These are phyloP conservation scores for Pseudotulostoma volvatum DNA, from an alignment of 495 filamentous ascomycete species.

Conservation along the genomic window DNA sequence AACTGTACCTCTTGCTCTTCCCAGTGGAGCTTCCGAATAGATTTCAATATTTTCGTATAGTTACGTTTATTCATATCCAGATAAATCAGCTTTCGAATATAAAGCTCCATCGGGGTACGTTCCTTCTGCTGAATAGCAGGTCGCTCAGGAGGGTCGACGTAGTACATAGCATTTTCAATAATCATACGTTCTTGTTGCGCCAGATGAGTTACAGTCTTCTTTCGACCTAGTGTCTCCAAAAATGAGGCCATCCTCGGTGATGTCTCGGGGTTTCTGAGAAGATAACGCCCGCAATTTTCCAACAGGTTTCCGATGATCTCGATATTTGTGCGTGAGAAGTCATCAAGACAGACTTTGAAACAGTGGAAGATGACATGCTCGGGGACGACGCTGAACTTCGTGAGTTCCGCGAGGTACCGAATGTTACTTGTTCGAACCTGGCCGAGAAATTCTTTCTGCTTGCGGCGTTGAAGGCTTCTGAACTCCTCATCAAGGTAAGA, in stretches of 20 bases:
- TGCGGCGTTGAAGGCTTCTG: slow-evolving; percentile 90
- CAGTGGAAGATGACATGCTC: slow-evolving; percentile 99
- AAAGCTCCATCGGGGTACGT: slow-evolving; percentile 79
- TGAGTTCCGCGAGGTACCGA: slow-evolving; percentile 90
- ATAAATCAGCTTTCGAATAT: slow-evolving; percentile 82
- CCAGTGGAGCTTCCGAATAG: slow-evolving; percentile 92
- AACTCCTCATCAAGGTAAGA: slow-evolving; percentile 94
- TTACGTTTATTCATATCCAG: slow-evolving; percentile 86
- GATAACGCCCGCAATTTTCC: slow-evolving; percentile 91
- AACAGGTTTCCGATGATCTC: slow-evolving; percentile 96
- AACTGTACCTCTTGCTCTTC: slow-evolving; percentile 63
- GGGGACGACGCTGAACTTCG: slow-evolving; percentile 94
- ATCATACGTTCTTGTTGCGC: slow-evolving; percentile 95
- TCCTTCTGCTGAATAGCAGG: slow-evolving; percentile 95
- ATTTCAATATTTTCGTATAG: slow-evolving; percentile 80
- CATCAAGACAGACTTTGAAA: slow-evolving; percentile 90
- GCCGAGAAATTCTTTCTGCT: slow-evolving; percentile 91
- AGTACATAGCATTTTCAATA: slow-evolving; percentile 96
- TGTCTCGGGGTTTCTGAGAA: slow-evolving; percentile 87
- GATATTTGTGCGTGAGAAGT: slow-evolving; percentile 96
- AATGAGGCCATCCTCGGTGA: slow-evolving; percentile 85
- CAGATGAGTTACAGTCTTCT: slow-evolving; percentile 88
- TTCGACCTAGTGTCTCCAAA: slow-evolving; percentile 83
- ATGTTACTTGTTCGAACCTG: slow-evolving; percentile 91
- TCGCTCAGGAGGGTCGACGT: slow-evolving; percentile 86